Conservation (phyloP, 352 stramenopile genomes). For the Globisporangium barbulae region DNA sequence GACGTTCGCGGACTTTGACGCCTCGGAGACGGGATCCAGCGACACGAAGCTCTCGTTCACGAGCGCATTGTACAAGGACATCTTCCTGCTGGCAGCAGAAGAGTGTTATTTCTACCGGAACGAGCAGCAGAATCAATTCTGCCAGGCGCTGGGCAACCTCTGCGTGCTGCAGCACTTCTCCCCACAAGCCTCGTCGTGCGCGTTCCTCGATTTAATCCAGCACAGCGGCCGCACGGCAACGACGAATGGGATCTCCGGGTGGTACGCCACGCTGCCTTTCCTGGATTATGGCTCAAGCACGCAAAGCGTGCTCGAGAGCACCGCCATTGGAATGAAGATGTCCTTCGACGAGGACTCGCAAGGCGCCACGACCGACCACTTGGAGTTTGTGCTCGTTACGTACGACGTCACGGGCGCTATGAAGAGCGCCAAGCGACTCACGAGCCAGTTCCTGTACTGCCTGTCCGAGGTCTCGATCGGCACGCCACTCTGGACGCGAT, state of each 20-base stretch:
- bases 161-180: conserved; percentile 93
- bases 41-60: conserved; percentile 28
- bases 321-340: conserved; percentile 85
- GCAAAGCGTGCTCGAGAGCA: conserved; percentile 55
- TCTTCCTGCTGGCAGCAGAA: conserved; percentile 64
- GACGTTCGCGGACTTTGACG: conserved; percentile 39
- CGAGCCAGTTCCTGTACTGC: conserved; percentile 85
- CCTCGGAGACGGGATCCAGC: conserved; percentile 30
- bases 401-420: conserved; percentile 90
- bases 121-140: conserved; percentile 64
- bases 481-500: conserved; percentile 69
- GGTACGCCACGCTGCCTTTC: conserved; percentile 86
- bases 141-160: conserved; percentile 89
- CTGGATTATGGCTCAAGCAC: conserved; percentile 76
- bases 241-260: conserved; percentile 48
- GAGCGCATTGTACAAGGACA: conserved; percentile 76
- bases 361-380: conserved; percentile 42
- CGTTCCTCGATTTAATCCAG: conserved; percentile 73
- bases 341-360: conserved; percentile 65
- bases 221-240: conserved; percentile 39
- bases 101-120: conserved; percentile 88
- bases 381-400: conserved; percentile 84
- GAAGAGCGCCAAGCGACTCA: conserved; percentile 58
- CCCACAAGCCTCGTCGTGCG: conserved; percentile 54
- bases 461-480: conserved; percentile 11